These are phyloP conservation scores for Parachaetomium inaequale DNA, from an alignment of 495 filamentous ascomycete genomes.

Conservation along the genomic window DNA sequence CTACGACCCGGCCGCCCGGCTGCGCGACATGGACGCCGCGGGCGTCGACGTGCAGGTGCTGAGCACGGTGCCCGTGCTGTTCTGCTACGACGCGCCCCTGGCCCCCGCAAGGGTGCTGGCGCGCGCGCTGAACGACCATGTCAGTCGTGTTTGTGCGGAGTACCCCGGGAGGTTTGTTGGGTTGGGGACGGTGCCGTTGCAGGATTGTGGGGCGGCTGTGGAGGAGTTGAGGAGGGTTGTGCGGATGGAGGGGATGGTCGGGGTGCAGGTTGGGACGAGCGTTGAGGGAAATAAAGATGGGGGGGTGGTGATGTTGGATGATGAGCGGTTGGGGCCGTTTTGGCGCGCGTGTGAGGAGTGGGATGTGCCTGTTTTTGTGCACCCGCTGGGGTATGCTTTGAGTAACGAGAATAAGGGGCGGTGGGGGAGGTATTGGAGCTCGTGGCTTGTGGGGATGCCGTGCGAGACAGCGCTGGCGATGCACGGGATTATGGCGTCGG, in stretches of 20 bases:
- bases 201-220: constrained; percentile 55
- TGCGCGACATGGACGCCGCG: constrained; percentile 29
- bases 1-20: constrained; percentile 23
- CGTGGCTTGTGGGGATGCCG: constrained; percentile 33
- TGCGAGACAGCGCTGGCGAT: constrained; percentile 32
- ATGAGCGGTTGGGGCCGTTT: constrained; percentile 20
- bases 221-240: constrained; percentile 53
- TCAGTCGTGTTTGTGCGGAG: constrained; percentile 9
- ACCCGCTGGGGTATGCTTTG: constrained; percentile 30
- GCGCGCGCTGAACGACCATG: constrained; percentile 27
- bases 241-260: constrained; percentile 15
- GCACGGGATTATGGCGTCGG: constrained; percentile 24
- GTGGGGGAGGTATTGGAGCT: constrained; percentile 26
- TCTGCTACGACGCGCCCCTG: constrained; percentile 31
- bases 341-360: constrained; percentile 26
- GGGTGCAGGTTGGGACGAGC: constrained; percentile 30
- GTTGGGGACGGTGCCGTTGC: constrained; percentile 37
- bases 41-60: constrained; percentile 34
- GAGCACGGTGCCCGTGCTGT: constrained; percentile 30
- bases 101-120: constrained; percentile 20
- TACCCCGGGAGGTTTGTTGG: constrained; percentile 24
- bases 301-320: constrained; percentile 23
- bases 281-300: not conserved
- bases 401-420: constrained; percentile 22
- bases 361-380: constrained; percentile 27